Conservation (phyloP, 208 protist genomes). For the Leptomonas pyrrhocoris region DNA sequence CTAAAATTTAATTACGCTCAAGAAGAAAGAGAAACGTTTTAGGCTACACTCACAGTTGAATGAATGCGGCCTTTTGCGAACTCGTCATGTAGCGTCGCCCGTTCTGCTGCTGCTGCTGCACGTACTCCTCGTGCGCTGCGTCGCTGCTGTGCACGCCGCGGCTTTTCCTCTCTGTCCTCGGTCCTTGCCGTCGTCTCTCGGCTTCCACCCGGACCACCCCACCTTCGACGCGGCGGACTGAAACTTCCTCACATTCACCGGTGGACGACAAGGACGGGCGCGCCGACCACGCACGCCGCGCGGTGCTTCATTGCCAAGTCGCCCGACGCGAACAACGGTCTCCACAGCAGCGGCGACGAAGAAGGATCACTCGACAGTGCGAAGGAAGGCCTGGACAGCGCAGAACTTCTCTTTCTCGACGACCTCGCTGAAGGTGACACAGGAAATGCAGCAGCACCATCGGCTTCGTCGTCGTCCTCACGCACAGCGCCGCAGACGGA, state of each 20-base stretch:
- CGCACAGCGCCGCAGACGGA: slow-evolving; percentile 8
- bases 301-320: not conserved
- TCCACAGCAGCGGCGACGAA: not conserved
- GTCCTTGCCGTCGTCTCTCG: not conserved
- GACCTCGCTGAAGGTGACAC: not conserved
- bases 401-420: slow-evolving; percentile 8
- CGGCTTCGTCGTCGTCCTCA: too few relatives aligned
- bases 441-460: not conserved
- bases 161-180: not conserved
- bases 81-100: not conserved
- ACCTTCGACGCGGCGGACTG: not conserved
- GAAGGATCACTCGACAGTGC: not conserved
- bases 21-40: too few relatives aligned
- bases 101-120: not conserved
- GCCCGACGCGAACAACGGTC: not conserved
- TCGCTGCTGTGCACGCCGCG: not conserved
- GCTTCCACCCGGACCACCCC: not conserved
- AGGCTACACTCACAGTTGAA: not conserved
- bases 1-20: too few relatives aligned
- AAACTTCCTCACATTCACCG: not conserved
- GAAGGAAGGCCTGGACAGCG: not conserved
- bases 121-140: not conserved
- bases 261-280: not conserved
- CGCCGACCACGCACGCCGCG: not conserved
- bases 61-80: slow-evolving; percentile 2